Conservation (phyloP, 2,329 filamentous ascomycete species). For the Aspergillus sp. region DNA sequence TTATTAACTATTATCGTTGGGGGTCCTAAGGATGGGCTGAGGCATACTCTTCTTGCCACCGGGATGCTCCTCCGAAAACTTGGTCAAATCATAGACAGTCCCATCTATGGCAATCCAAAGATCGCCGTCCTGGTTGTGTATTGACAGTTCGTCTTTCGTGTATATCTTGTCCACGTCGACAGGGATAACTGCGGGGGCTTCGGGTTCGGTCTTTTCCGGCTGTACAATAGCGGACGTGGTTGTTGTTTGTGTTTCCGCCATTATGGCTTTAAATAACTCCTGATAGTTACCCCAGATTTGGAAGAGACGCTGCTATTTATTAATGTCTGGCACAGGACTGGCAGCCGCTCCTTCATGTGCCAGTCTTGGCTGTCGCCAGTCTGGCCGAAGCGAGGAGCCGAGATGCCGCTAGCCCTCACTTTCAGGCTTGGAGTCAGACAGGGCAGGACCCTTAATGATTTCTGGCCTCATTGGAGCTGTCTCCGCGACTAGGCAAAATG, state of each 20-base stretch:
- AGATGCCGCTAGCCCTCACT: no score
- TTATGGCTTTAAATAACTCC: no score
- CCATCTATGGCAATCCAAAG: slow-evolving; percentile 27
- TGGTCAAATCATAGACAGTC: slow-evolving; percentile 26
- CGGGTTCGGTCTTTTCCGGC: neutral
- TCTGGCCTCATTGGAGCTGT: neutral
- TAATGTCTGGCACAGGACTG: no score
- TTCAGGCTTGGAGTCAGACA: no score
- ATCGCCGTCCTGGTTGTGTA: slow-evolving; percentile 18
- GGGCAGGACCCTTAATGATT: neutral
- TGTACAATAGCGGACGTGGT: neutral
- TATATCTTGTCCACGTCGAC: neutral
- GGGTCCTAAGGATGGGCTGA: neutral
- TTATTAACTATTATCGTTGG: neutral
- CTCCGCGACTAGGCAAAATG: neutral
- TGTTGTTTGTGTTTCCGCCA: no score
- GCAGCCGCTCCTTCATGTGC: no score
- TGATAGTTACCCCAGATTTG: no score
- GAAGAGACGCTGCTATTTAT: no score
- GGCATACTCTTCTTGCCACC: slow-evolving; percentile 24
- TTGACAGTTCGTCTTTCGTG: neutral
- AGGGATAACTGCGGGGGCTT: neutral
- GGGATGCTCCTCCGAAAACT: slow-evolving; percentile 23
- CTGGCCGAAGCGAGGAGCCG: no score
- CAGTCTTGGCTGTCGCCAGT: no score